These are phyloP conservation scores for Gossypium anomalum DNA, from an alignment of 345 rosid species.

Conservation along the genomic window DNA sequence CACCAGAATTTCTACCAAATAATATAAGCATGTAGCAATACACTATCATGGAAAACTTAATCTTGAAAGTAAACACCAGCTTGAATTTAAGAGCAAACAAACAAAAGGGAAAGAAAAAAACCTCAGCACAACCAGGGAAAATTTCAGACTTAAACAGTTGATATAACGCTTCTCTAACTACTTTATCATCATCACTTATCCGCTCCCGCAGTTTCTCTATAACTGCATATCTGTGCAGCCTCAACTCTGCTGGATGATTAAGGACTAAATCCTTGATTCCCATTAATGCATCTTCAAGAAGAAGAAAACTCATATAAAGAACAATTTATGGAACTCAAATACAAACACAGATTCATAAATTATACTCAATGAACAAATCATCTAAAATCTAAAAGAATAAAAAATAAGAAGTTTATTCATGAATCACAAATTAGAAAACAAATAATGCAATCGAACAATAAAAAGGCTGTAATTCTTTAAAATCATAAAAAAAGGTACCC, in stretches of 20 bases:
- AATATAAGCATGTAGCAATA: not conserved
- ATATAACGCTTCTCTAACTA: slow-evolving; percentile 59
- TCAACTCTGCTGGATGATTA: slow-evolving; percentile 65
- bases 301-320: slow-evolving; percentile 12
- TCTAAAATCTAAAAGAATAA: not conserved
- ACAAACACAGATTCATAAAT: not conserved
- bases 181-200: slow-evolving; percentile 57
- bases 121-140: slow-evolving; percentile 76
- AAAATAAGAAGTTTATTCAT: not conserved
- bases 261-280: slow-evolving; percentile 68
- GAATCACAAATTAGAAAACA: not conserved
- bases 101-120: slow-evolving; percentile 21
- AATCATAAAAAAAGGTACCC: slow-evolving; percentile 12
- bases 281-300: slow-evolving; percentile 58
- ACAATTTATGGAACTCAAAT: not conserved
- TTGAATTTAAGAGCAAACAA: not conserved
- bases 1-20: not conserved
- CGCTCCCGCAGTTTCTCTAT: slow-evolving; percentile 69
- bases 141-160: slow-evolving; percentile 50
- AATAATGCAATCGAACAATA: not conserved
- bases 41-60: not conserved
- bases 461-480: not conserved
- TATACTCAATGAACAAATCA: not conserved
- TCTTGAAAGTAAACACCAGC: not conserved
- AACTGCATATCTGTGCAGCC: slow-evolving; percentile 45